Percentiles rank a stretch among this genome's conserved stretches.
These are phyloP conservation scores for Sporothrix inflata DNA, from an alignment of 2,329 filamentous ascomycete species.

Conservation along the genomic window DNA sequence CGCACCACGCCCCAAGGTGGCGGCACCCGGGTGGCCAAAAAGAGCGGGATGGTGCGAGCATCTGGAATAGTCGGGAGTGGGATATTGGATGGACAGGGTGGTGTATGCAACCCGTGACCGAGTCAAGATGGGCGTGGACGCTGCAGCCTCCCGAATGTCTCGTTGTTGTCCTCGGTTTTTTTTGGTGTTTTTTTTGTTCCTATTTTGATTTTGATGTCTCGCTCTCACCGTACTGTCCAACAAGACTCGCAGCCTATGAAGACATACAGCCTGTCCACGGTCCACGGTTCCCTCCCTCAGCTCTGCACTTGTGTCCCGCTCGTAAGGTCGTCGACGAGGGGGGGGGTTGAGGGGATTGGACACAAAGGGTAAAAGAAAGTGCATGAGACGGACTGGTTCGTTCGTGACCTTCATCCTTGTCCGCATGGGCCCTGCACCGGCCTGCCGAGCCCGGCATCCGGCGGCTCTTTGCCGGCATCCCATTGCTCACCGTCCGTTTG, in stretches of 20 bases:
- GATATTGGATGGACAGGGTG: not conserved
- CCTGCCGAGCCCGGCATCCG: not conserved
- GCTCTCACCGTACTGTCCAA: not conserved
- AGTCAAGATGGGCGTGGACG: not conserved
- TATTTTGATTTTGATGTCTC: not conserved
- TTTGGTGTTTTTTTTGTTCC: not conserved
- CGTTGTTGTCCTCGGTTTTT: not conserved
- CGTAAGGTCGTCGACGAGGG: not conserved
- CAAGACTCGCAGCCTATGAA: not conserved
- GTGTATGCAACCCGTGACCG: not conserved
- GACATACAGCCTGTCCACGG: too few species aligned
- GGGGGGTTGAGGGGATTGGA: not conserved
- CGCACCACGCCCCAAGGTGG: not conserved
- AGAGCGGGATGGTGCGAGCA: not conserved
- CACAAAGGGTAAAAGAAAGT: not conserved
- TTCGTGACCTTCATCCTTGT: not conserved
- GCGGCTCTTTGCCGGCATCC: not conserved
- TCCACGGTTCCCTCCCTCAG: not conserved
- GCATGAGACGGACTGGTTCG: not conserved
- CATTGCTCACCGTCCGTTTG: not conserved
- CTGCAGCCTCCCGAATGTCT: not conserved
- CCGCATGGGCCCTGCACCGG: not conserved
- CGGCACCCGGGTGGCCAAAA: not conserved
- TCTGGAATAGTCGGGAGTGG: not conserved
- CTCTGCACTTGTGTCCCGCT: not conserved